A percentile compares a stretch with the other conserved stretches of the same genome.
Evolutionary conservation across 2,329 filamentous ascomycete species (phyloP).

Genomic region (Penicillium sp.): DNA sequence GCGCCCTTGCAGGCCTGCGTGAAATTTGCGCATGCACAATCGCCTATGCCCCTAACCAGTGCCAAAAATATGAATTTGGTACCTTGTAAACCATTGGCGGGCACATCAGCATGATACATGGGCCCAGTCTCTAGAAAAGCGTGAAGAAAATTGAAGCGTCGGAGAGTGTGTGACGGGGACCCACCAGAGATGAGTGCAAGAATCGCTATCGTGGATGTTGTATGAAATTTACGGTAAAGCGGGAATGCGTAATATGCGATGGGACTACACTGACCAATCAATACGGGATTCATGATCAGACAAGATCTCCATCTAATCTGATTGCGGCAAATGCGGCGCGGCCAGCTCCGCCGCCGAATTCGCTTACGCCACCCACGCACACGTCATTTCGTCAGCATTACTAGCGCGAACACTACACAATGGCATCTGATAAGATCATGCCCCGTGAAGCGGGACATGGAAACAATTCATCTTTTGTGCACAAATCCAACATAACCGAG

Average conservation of each 20-base stretch:
- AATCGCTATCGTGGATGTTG: background rate
- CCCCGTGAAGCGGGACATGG: background rate
- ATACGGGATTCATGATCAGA: constrained; percentile 17
- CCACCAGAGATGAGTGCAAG: background rate
- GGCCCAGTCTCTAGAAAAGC: background rate
- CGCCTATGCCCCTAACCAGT: too few relatives aligned
- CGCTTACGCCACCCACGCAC: constrained; percentile 9
- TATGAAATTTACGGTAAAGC: background rate
- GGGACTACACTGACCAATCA: background rate
- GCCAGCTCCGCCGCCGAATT: background rate
- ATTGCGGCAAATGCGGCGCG: constrained; percentile 14
- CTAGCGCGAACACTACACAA: background rate
- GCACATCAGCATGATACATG: background rate
- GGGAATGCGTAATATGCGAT: background rate
- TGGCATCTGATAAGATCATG: constrained; percentile 4
- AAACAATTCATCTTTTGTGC: background rate
- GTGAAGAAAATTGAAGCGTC: background rate
- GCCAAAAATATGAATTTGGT: background rate
- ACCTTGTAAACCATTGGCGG: background rate
- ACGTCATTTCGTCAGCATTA: constrained; percentile 5
- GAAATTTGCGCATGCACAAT: too few relatives aligned
- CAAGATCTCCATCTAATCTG: constrained; percentile 34
- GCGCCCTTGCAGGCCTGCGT: too few relatives aligned
- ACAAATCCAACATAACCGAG: background rate
- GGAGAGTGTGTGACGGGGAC: background rate